A percentile compares a stretch with the other conserved stretches of the same genome.
phyloP scores from a whole-genome alignment of 768 basidiomycete genomes.

The Panaeolus cyanescens region DNA sequence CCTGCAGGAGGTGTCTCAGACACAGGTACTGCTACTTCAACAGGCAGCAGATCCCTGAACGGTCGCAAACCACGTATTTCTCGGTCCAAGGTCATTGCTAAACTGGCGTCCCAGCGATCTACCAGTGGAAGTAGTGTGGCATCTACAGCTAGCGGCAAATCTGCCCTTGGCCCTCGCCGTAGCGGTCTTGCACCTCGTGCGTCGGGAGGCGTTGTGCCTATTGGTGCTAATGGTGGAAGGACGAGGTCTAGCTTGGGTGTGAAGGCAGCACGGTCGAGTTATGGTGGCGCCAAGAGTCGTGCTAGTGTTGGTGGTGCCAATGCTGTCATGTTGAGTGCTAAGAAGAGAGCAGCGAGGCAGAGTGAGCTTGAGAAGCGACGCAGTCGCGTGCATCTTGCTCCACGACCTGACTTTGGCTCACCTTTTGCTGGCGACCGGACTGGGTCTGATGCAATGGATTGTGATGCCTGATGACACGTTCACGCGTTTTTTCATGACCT shows the following conservation, averaged over 20 bases:
- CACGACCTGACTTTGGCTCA: slow-evolving; percentile 7
- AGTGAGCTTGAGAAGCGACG: slow-evolving; percentile 70
- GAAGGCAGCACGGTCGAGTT: slow-evolving; percentile 40
- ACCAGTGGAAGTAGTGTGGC: slow-evolving; percentile 25
- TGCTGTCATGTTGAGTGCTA: slow-evolving; percentile 52
- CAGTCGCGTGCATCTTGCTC: slow-evolving; percentile 34
- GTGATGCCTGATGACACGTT: neutral
- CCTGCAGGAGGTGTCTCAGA: neutral
- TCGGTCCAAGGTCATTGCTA: slow-evolving; percentile 78
- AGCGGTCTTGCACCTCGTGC: slow-evolving; percentile 15
- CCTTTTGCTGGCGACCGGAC: neutral
- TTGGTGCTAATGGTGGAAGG: slow-evolving; percentile 21
- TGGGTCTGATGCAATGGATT: neutral
- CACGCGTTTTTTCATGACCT: neutral
- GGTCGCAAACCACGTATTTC: slow-evolving; percentile 78
- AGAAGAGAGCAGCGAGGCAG: slow-evolving; percentile 74
- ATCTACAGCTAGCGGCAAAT: slow-evolving; percentile 16
- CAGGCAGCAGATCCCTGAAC: slow-evolving; percentile 33
- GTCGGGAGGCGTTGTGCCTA: slow-evolving; percentile 11
- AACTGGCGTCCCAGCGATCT: slow-evolving; percentile 71
- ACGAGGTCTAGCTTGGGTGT: slow-evolving; percentile 57
- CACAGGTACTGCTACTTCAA: neutral
- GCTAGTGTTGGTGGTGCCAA: slow-evolving; percentile 29
- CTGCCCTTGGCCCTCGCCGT: slow-evolving; percentile 24
- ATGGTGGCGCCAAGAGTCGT: slow-evolving; percentile 27